Evolutionary conservation across 257 asterid species (phyloP), one percentile per base, ranked within the genome.

Genomic region (Solanum bulbocastanum): DNA sequence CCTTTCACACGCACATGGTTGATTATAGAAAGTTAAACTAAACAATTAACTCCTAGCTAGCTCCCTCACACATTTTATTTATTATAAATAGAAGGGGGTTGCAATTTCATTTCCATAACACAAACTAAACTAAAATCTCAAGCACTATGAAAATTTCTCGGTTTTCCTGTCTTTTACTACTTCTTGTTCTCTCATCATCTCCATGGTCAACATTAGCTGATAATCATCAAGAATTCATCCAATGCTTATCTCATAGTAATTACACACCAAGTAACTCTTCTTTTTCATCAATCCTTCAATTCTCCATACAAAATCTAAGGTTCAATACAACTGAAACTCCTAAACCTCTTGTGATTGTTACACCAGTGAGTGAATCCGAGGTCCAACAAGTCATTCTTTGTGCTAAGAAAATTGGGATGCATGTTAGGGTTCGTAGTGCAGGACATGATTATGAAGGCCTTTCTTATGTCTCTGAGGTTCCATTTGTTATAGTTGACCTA

Each of bases 401-500:
- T 32, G 88, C 84, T 60, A 86, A 86, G 72, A 18, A 86, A 12
- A 75, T 8, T 46, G 83, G 11, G 27, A 44, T 72, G 49, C 88
- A 71, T 8, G 37, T 86, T 16, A 58, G 88, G 49, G 72, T 44
- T 25, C 88, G 88, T 32, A 35, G 88, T 37, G 88, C 37, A 5
- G 88, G 88, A 37, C 88, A 86, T 46, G 88, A 86, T 8, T 86
- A 86, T 20, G 88, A 86, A 52, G 88, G 88, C 4, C 73, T 86
- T 22, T 86, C 88, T 22, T 86, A 86, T 60, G 82, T 62, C 4
- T 30, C 88, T 4, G 73, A 72, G 18, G 30, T 22, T 69, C 30
- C 84, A 1, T 72, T 86, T 4, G 49, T 73, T n/a, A 13, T 46
- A 8, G n/a, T 86, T 42, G 88, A 86, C 36, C 84, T 72, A 1